These are phyloP conservation scores for Calonectria pseudoreteaudii DNA, from an alignment of 2,329 filamentous ascomycete genomes.

Conservation along the genomic window DNA sequence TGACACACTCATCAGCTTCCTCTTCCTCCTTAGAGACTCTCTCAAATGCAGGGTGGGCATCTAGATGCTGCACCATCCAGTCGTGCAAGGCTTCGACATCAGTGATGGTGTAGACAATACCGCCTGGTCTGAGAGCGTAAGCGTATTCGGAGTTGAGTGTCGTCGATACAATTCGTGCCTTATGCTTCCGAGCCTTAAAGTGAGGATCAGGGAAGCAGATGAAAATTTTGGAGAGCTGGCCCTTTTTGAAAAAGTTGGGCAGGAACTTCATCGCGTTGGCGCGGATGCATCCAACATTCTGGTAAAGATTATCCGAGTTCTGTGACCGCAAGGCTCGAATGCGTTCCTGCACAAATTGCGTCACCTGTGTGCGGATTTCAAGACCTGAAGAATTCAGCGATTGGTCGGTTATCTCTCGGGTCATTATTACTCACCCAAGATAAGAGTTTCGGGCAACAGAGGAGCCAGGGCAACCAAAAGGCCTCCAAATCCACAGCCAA, in stretches of 20 bases:
- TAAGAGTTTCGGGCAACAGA: slow-evolving; percentile 81
- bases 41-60: slow-evolving; percentile 82
- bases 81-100: slow-evolving; percentile 94
- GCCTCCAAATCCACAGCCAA: slow-evolving; percentile 96
- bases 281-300: slow-evolving; percentile 89
- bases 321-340: slow-evolving; percentile 84
- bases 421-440: slow-evolving; percentile 73
- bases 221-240: slow-evolving; percentile 90
- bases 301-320: slow-evolving; percentile 70
- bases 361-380: slow-evolving; percentile 92
- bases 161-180: slow-evolving; percentile 91
- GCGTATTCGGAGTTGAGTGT: slow-evolving; percentile 95
- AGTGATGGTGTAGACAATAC: slow-evolving; percentile 94
- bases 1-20: slow-evolving; percentile 77
- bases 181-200: slow-evolving; percentile 98
- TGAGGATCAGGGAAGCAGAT: slow-evolving; percentile 99
- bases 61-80: slow-evolving; percentile 93
- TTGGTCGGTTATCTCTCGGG: neutral
- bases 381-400: slow-evolving; percentile 68
- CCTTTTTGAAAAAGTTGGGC: slow-evolving; percentile 92
- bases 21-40: slow-evolving; percentile 76
- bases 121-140: slow-evolving; percentile 84
- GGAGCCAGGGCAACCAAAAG: slow-evolving; percentile 88
- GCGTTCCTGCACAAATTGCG: slow-evolving; percentile 89
- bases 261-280: slow-evolving; percentile 99